Evolutionary conservation across 352 stramenopile species (phyloP), one percentile per base, ranked within the genome.

Genomic region (Pythium folliculosum): DNA sequence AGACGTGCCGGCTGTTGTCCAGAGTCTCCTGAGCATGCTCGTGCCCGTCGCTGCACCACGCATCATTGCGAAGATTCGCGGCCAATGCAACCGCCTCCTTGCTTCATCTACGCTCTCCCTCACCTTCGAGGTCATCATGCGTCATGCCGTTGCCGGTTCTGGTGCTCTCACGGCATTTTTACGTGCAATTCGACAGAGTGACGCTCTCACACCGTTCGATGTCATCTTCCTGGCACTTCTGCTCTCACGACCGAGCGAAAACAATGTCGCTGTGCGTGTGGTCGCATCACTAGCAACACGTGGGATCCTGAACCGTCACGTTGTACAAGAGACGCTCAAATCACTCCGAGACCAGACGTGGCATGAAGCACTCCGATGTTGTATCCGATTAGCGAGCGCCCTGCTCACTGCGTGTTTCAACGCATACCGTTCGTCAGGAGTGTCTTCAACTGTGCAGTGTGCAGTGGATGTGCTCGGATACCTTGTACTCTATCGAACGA

Each of bases 11-110:
- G 78, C 85, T 0, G 83, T 94, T 12, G 81, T 93, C 10, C 81
- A 92, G 54, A 94, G 85, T 40, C 65, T 95, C 25, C 65, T 95
- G 48, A 80, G 80, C 1, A 92, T 95, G 78, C 59, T 90, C 10
- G 91, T 84, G 0, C 73, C 82, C 13, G 62, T 73, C 10, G 80
- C 75, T 16, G 78, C 82, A 8, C 45, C 70, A 0, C 77, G 83
- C 10, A 80, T 88, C n/a, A 74, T 80, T 10, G 57, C 51, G 16
- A 84, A 85, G 57, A 75, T 94, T 53, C 81, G 83, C 32, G 60
- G 55, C 6, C 82, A 94, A 60, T 90, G 77, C 71, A 86, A 81
- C 47, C 83, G 83, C 5, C 72, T 94, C 8, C 38, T 72, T 17
- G 80, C 78, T 0, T 77, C 73, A 9, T 86, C 69, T 2, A 90